Base-by-base conservation (phyloP, 2,329 filamentous ascomycete genomes). In the Fusarium irregulare region DNA sequence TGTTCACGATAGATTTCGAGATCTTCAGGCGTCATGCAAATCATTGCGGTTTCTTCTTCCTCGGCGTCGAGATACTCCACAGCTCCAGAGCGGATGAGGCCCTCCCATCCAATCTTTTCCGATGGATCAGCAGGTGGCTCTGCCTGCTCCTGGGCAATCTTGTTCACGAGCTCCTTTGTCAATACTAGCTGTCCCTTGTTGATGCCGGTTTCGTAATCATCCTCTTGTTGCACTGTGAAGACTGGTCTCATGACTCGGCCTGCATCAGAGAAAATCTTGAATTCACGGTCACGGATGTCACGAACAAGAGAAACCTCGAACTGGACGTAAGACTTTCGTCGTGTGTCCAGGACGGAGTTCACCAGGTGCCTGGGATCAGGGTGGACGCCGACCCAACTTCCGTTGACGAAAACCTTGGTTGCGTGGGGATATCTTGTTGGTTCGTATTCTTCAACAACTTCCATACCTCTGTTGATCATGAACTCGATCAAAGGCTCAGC, bases 31-130 rank as follows among this genome's bases (percentile, higher is more conserved):
- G 94, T 97, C 95, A 99, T 99, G 80, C 94, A 93, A 77, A 99
- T 99, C 96, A 99, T 99, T 41, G 96, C 91, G 0, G 94, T 97
- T 80, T 99, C 97, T 79, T 99, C 96, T 84, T 99, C 97, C 78
- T 99, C 97, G 0, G 96, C 96, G 79, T 99, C 96, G 13, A 99
- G 88, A 76, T 98, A 98, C 78, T 99, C 96, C 40, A 99, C 92
- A 4, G 94, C 93, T 80, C 95, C 96, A 14, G 89, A 88, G 61
- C 91, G 88, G 45, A 97, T 89, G 42, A 99, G 85, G 20, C 93
- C 93, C 73, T 94, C 89, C 94, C 97, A 99, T 54, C 94, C 94
- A 76, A 93, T 95, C 73, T 90, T 92, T 30, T 85, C 80, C 3
- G 81, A 81, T 32, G 86, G 84, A 44, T 90, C 88, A 23, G 86